Percentiles rank a stretch among this genome's conserved stretches.
phyloP scores from a whole-genome alignment of 164 flowering plant species.

The Dillenia turbinata region DNA sequence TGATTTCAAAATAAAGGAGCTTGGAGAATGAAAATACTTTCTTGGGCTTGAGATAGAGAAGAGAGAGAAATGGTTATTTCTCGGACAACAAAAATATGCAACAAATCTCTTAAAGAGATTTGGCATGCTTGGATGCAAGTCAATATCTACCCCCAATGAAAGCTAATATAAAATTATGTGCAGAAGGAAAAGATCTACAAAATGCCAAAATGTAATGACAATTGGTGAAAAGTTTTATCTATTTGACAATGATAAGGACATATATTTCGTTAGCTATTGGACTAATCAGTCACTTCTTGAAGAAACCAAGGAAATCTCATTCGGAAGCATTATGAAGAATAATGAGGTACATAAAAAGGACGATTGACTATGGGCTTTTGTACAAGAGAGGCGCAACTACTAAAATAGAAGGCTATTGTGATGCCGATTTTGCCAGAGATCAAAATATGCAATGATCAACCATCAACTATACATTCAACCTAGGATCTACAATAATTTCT shows the following conservation, averaged over 20 bases:
- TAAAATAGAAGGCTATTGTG: too few relatives aligned
- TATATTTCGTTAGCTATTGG: background rate
- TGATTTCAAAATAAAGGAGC: slow-evolving; percentile 5
- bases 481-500: too few relatives aligned
- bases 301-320: background rate
- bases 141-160: slow-evolving; percentile 5
- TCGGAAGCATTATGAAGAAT: background rate
- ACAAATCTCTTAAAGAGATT: too few relatives aligned
- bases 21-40: background rate
- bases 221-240: background rate
- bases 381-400: background rate
- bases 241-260: background rate
- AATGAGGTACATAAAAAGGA: background rate
- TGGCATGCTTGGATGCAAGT: background rate
- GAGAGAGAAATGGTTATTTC: too few relatives aligned
- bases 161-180: slow-evolving; percentile 1
- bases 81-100: too few relatives aligned
- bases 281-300: slow-evolving; percentile 1
- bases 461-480: too few relatives aligned
- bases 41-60: background rate
- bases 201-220: too few relatives aligned
- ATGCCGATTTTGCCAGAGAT: too few relatives aligned
- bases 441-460: too few relatives aligned
- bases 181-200: background rate
- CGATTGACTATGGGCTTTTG: background rate